Percentiles rank a stretch among this genome's conserved stretches.
These are phyloP conservation scores for Eragrostis curvula DNA, from an alignment of 176 grass and related monocot species.

Conservation along the genomic window DNA sequence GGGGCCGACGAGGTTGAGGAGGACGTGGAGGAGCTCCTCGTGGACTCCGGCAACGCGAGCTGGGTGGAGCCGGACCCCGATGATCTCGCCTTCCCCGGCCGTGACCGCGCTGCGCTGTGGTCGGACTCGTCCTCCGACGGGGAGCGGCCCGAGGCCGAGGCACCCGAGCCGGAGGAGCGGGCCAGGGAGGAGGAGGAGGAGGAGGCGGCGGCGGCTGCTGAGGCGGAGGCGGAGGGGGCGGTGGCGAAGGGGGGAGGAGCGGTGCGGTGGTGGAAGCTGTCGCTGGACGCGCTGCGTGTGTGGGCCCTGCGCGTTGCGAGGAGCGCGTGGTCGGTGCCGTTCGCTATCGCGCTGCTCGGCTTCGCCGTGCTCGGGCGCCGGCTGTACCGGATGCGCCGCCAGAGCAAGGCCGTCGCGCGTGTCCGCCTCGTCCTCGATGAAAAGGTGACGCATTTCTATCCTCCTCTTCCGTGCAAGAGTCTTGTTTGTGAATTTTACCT, in stretches of 20 bases:
- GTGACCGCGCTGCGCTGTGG: conserved; percentile 59
- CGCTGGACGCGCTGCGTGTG: conserved; percentile 69
- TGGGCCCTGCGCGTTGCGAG: conserved; percentile 58
- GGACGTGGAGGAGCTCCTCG: conserved; percentile 39
- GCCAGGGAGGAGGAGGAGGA: conserved; percentile 12
- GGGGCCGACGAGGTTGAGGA: background rate
- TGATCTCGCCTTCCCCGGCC: conserved; percentile 50
- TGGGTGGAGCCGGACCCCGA: conserved; percentile 80
- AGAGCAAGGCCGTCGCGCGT: conserved; percentile 64
- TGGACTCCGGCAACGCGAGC: conserved; percentile 52
- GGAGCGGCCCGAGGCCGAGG: conserved; percentile 45
- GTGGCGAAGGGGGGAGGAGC: conserved; percentile 44
- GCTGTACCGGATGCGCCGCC: conserved; percentile 62
- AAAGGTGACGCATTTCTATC: conserved; percentile 57
- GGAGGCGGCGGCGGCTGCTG: background rate
- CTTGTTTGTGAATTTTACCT: conserved; percentile 27
- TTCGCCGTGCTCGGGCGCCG: conserved; percentile 74
- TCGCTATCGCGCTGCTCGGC: conserved; percentile 76
- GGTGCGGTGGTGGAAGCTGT: conserved; percentile 77
- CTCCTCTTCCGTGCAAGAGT: conserved; percentile 25
- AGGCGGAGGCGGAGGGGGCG: background rate
- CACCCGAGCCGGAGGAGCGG: conserved; percentile 32
- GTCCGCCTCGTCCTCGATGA: conserved; percentile 74
- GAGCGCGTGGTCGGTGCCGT: conserved; percentile 78
- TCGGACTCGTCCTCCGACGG: conserved; percentile 70